A percentile compares a stretch with the other conserved stretches of the same genome.
These are phyloP conservation scores for Brassica incana DNA, from an alignment of 345 rosid species.

Conservation along the genomic window DNA sequence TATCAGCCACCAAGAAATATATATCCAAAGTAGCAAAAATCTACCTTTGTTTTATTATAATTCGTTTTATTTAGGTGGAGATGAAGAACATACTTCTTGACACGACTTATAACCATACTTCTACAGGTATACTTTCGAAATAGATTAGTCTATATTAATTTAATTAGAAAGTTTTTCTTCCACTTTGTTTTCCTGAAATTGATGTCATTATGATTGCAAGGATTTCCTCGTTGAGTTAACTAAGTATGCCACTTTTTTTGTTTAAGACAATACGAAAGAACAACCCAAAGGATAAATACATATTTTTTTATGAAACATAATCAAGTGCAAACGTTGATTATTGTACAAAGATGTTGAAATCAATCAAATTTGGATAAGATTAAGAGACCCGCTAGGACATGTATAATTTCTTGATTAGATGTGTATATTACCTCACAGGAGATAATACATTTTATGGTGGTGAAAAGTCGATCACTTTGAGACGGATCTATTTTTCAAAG, in stretches of 20 bases:
- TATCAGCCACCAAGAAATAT: conserved; percentile 45
- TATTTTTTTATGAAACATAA: neutral
- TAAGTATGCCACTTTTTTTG: conserved; percentile 26
- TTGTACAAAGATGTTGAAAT: conserved; percentile 25
- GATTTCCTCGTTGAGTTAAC: neutral
- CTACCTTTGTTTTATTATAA: conserved; percentile 22
- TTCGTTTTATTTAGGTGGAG: conserved; percentile 35
- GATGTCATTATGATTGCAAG: conserved; percentile 14
- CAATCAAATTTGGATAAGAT: conserved; percentile 32
- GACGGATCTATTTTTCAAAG: neutral
- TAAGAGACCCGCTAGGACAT: neutral
- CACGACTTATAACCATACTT: conserved; percentile 41
- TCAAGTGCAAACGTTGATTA: conserved; percentile 19
- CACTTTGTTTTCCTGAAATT: neutral
- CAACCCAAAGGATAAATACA: conserved; percentile 21
- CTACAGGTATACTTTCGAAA: conserved; percentile 20
- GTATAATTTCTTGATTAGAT: neutral
- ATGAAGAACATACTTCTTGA: conserved; percentile 44
- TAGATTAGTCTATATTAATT: conserved; percentile 3
- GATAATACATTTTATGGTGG: neutral
- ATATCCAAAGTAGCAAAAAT: conserved; percentile 26
- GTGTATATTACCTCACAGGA: neutral
- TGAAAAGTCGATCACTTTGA: neutral
- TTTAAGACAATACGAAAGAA: conserved; percentile 36
- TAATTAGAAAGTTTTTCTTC: neutral